phyloP scores from a whole-genome alignment of 2,329 filamentous ascomycete species.

The Penicillium sp. region DNA sequence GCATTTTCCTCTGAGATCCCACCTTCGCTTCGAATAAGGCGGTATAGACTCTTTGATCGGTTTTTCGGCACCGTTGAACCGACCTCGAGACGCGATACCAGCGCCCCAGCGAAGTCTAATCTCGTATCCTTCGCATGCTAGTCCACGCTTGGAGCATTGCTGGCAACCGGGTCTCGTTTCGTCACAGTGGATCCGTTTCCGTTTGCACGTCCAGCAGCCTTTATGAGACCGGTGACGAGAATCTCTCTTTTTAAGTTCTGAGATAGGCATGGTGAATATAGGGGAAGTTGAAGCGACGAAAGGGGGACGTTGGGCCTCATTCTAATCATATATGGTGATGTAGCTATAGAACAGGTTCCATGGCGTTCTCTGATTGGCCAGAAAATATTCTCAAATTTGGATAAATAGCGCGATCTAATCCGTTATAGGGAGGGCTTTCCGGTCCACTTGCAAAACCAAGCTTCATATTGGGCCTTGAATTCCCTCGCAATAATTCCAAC shows the following conservation, averaged over 20 bases:
- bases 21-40: slow-evolving; percentile 19
- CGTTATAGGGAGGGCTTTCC: slow-evolving; percentile 16
- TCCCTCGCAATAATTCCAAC: slow-evolving; percentile 11
- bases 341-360: slow-evolving; percentile 1
- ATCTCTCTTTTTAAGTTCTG: slow-evolving; percentile 12
- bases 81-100: slow-evolving; percentile 24
- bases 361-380: slow-evolving; percentile 18
- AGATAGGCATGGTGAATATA: slow-evolving; percentile 8
- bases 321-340: slow-evolving; percentile 17
- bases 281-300: slow-evolving; percentile 2
- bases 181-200: slow-evolving; percentile 24
- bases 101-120: slow-evolving; percentile 24
- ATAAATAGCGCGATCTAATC: slow-evolving; percentile 20
- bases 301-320: slow-evolving; percentile 2
- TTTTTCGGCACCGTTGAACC: slow-evolving; percentile 22
- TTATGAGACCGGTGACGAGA: slow-evolving; percentile 23
- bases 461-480: slow-evolving; percentile 14
- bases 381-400: slow-evolving; percentile 21
- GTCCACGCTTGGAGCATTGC: slow-evolving; percentile 15
- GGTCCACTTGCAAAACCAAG: not conserved
- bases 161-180: slow-evolving; percentile 19
- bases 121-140: slow-evolving; percentile 23
- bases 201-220: slow-evolving; percentile 27
- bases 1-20: slow-evolving; percentile 18
- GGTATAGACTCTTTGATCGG: slow-evolving; percentile 23